Conservation (phyloP, 805 yeast genomes). For the Zygotorulaspora florentina region DNA sequence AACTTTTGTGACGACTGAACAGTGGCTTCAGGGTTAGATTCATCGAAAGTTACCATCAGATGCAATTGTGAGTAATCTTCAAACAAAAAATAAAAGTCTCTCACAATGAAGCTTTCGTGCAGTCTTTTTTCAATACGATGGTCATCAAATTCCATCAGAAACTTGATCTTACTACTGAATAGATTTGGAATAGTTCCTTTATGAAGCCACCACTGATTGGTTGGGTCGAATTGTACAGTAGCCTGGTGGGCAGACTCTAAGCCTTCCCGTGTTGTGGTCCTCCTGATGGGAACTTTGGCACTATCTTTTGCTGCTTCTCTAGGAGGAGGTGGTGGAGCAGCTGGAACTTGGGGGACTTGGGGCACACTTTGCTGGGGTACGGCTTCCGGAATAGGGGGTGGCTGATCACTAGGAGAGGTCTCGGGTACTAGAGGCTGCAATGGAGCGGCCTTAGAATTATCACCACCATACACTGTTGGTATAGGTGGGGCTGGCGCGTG, state of each 20-base stretch:
- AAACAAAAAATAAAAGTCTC: constrained; percentile 69
- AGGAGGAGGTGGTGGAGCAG: constrained; percentile 19
- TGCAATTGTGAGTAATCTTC: constrained; percentile 67
- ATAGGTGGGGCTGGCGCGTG: constrained; percentile 11
- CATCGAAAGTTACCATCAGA: constrained; percentile 54
- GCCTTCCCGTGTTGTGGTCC: constrained; percentile 16
- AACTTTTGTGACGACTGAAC: constrained; percentile 35
- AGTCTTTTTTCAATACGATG: constrained; percentile 53
- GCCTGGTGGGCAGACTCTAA: constrained; percentile 7
- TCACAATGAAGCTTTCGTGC: constrained; percentile 42
- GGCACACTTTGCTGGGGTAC: constrained; percentile 7
- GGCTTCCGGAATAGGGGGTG: constrained; percentile 5
- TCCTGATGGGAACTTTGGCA: constrained; percentile 11
- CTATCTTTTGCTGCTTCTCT: constrained; percentile 10
- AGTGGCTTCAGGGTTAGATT: constrained; percentile 49
- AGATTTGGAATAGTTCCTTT: constrained; percentile 51
- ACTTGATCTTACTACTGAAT: constrained; percentile 21
- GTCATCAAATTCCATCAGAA: constrained; percentile 61
- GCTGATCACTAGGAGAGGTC: constrained; percentile 11
- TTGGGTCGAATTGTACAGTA: constrained; percentile 24
- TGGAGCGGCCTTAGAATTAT: constrained; percentile 2
- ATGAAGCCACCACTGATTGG: constrained; percentile 63
- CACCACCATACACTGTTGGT: constrained; percentile 2
- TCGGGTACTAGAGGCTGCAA: constrained; percentile 5
- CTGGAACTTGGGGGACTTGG: constrained; percentile 17